These are phyloP conservation scores for Hirsutella rhossiliensis DNA, from an alignment of 2,329 filamentous ascomycete genomes.

Conservation along the genomic window DNA sequence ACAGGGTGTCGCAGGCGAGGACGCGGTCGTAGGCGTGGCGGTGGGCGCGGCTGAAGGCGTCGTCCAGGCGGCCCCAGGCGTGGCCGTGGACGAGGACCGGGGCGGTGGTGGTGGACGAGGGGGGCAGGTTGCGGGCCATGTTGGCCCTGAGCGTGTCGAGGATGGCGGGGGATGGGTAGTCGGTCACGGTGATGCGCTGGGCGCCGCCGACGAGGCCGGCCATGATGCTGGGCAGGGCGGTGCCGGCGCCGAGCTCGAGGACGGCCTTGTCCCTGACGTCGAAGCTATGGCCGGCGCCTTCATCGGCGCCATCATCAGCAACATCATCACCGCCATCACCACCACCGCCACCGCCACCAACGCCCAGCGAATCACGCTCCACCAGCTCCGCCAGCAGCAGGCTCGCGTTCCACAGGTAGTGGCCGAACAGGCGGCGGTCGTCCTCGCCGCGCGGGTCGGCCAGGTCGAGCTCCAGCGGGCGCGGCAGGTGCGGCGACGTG, in stretches of 20 bases:
- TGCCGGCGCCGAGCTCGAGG: constrained; percentile 58
- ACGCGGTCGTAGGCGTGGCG: constrained; percentile 43
- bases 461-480: constrained; percentile 30
- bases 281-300: constrained; percentile 18
- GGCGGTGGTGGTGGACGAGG: no score
- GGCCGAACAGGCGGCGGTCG: constrained; percentile 51
- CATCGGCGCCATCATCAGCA: no score
- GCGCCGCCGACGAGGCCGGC: constrained; percentile 36
- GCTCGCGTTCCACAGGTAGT: constrained; percentile 62
- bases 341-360: constrained; percentile 2
- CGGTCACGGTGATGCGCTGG: constrained; percentile 43
- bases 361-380: constrained; percentile 32
- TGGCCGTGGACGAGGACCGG: constrained; percentile 43
- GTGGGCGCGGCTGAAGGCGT: constrained; percentile 15
- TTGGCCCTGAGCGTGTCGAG: constrained; percentile 48
- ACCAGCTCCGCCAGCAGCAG: constrained; percentile 40
- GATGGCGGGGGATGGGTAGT: constrained; percentile 53
- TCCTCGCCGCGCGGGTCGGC: constrained; percentile 36
- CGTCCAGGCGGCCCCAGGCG: constrained; percentile 43
- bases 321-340: no score
- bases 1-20: constrained; percentile 61
- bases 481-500: constrained; percentile 36
- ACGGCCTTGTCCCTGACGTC: constrained; percentile 37
- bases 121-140: constrained; percentile 36
- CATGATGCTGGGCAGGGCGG: constrained; percentile 40